A percentile compares a stretch with the other conserved stretches of the same genome.
Conservation (phyloP, 2,329 filamentous ascomycete genomes). For the Hypoxylon sp. region DNA sequence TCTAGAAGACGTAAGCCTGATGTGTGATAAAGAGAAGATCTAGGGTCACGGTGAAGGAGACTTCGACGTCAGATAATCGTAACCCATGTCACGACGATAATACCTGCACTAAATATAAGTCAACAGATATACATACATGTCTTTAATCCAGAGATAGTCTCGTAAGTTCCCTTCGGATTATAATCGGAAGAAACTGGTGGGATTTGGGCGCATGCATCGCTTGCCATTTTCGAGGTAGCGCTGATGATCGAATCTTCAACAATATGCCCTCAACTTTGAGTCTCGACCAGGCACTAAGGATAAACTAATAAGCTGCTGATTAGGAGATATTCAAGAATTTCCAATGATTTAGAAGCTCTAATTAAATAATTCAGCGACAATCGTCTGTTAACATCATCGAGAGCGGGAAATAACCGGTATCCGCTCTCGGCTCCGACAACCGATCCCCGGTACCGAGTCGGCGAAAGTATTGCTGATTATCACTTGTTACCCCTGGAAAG, state of each 20-base stretch:
- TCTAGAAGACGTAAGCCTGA: slow-evolving; percentile 50
- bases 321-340: background rate
- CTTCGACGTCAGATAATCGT: background rate
- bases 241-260: background rate
- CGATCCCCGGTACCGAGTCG: slow-evolving; percentile 27
- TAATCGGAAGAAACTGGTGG: slow-evolving; percentile 60
- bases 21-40: background rate
- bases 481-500: background rate
- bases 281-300: too few species aligned
- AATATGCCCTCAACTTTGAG: too few species aligned
- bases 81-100: background rate
- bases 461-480: background rate
- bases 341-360: background rate
- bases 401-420: slow-evolving; percentile 1
- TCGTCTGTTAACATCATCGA: background rate
- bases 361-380: background rate
- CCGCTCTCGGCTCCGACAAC: slow-evolving; percentile 32
- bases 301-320: too few species aligned
- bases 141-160: slow-evolving; percentile 59
- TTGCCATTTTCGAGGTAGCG: slow-evolving; percentile 23
- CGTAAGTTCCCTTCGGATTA: slow-evolving; percentile 59
- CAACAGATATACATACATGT: slow-evolving; percentile 56
- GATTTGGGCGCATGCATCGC: slow-evolving; percentile 53
- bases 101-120: background rate
- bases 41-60: background rate